Evolutionary conservation across 768 basidiomycete species (phyloP), one percentile per base, ranked within the genome.

Genomic region (Royoungia palumana): DNA sequence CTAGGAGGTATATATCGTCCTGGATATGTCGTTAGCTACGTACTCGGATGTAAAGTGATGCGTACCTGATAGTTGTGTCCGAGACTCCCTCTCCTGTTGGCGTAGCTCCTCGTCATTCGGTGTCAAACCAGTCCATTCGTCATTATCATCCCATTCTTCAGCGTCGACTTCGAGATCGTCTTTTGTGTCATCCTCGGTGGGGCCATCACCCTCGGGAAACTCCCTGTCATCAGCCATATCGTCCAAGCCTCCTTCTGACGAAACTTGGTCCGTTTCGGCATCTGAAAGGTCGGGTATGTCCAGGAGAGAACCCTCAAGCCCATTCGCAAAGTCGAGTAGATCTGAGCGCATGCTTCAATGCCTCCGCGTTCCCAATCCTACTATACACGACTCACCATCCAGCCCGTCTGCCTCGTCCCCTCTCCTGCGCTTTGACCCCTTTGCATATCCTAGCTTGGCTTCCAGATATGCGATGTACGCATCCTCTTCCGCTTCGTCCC

Each of bases 391-490:
- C 75, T 22, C 61, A 92, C 94, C 94, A 58, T 86, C 89, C 14
- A 96, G 70, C 5, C 92, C 94, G 66, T 97, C 94, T 2, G 80
- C 81, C 34, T 82, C 85, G 28, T 75, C 63, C 0, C 68, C 71
- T 21, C 68, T 73, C 16, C 65, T 76, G 53, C 76, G 75, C 70
- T 48, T 72, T 66, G 38, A 70, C 62, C 49, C 76, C 70, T 30
- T 65, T 43, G 57, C 11, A 37, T 83, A 73, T 4, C 88, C 83
- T 16, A 96, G 76, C 64, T 84, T 86, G 0, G 77, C 72, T 65
- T 97, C 94, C 11, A 96, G 70, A 68, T 87, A 84, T 0, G 82
- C 77, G 37, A 97, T 96, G 61, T 94, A 91, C 0, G 78, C 76
- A 59, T 94, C 93, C 57, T 98, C 94, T 28, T 86, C 77, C 25